phyloP scores from a whole-genome alignment of 306 rosid species.

The Comarum palustre region DNA sequence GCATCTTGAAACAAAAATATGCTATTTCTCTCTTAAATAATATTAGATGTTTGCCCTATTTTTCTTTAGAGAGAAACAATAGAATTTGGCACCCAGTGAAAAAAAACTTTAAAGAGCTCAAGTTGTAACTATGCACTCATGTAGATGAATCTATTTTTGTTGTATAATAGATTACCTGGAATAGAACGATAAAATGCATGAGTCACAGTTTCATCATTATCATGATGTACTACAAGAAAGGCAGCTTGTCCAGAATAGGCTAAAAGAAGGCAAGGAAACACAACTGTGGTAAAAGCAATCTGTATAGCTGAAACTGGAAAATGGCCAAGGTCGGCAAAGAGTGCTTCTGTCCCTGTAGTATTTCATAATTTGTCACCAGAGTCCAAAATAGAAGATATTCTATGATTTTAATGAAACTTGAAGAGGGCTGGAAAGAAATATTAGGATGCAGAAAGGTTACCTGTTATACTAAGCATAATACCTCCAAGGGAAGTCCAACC shows the following conservation, averaged over 20 bases:
- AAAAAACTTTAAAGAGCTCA: background rate
- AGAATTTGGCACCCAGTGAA: background rate
- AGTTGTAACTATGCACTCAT: background rate
- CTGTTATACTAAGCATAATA: conserved; percentile 92
- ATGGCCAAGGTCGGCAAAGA: conserved; percentile 90
- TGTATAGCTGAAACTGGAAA: conserved; percentile 96
- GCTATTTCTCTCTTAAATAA: background rate
- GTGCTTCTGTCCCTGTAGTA: conserved; percentile 92
- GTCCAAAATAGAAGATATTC: conserved; percentile 16
- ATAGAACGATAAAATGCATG: conserved; percentile 80
- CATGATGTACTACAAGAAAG: conserved; percentile 42
- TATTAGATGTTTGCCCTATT: background rate
- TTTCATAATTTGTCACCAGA: conserved; percentile 30
- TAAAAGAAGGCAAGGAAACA: conserved; percentile 94
- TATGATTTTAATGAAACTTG: background rate
- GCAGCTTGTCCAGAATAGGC: conserved; percentile 99
- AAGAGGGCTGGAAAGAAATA: background rate
- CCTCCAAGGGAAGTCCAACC: conserved; percentile 98
- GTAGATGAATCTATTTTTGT: background rate
- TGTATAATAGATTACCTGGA: conserved; percentile 54
- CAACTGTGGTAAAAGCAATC: conserved; percentile 82
- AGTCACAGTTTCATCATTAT: background rate
- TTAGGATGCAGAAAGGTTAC: conserved; percentile 37
- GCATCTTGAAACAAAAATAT: conserved; percentile 26
- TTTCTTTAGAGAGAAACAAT: background rate